Evolutionary conservation across 202 grass and related monocot species (phyloP).

Genomic region (Schoenoplectus tabernaemontani): DNA sequence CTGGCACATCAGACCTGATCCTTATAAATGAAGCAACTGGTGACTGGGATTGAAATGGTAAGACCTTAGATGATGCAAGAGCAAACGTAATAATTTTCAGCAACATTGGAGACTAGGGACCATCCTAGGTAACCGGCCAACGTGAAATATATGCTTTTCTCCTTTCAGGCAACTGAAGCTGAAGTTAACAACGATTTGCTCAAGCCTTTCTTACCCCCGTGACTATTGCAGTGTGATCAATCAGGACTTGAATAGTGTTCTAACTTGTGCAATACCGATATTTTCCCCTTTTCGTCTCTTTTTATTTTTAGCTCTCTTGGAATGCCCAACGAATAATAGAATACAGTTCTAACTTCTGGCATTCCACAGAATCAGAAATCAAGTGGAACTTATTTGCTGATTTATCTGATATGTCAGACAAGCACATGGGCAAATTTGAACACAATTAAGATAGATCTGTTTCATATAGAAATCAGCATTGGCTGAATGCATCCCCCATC

Average conservation of each 20-base stretch:
- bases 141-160: background rate
- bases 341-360: background rate
- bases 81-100: background rate
- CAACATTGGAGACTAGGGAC: background rate
- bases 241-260: background rate
- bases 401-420: background rate
- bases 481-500: background rate
- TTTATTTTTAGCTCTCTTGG: background rate
- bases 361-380: background rate
- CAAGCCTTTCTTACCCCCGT: background rate
- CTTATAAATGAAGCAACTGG: background rate
- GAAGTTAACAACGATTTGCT: background rate
- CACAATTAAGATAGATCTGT: background rate
- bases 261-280: background rate
- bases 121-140: background rate
- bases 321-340: background rate
- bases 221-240: background rate
- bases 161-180: background rate
- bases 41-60: background rate
- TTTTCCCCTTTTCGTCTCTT: too few species aligned
- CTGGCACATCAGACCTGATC: background rate
- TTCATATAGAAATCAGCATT: background rate
- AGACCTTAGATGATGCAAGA: background rate
- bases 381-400: background rate
- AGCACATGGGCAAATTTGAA: background rate